Evolutionary conservation across 1,284 basidiomycete species (phyloP), one percentile per base, ranked within the genome.

Genomic region (Moniliophthora roreri): DNA sequence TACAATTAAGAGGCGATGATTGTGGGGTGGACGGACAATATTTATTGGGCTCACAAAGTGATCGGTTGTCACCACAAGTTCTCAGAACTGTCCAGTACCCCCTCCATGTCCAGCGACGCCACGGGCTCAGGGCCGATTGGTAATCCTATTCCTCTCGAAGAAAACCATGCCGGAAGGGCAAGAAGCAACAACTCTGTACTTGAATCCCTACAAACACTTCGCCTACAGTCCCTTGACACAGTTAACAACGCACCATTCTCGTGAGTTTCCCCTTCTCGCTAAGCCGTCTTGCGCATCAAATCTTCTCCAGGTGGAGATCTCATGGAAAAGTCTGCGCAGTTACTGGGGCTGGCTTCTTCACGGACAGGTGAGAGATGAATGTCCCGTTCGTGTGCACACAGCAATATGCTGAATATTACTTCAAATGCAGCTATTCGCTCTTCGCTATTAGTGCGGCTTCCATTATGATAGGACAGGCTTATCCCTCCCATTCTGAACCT

Each of bases 391-490:
- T 58, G 1, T 9, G 26, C 23, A 6, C n/a, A 34, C 18, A 1
- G 7, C 11, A 16, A 7, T 40, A 16, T 21, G 5, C n/a, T n/a
- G 7, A 7, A 16, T 4, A 6, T 21, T 40, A 11, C n/a, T 21
- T 21, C 20, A 20, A 21, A n/a, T 39, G 84, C 16, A 46, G 83
- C 50, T 87, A 87, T 59, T 86, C 87, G 58, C 80, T 87, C 36
- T 87, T 87, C 53, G 84, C 85, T 0, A 87, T 93, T 70, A 90
- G 84, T 62, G 85, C 91, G 40, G 88, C 81, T 0, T 81, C 85
- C 0, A 72, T 74, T 1, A 91, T 92, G 88, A 69, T 93, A 55
- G 67, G 80, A 34, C 85, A 86, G 62, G 81, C 84, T 50, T 72
- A 81, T 28, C 20, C 35, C 26, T 53, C 38, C 32, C 34, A 23